Conservation (phyloP, 108 stramenopile genomes). For the Poteriospumella lacustris region DNA sequence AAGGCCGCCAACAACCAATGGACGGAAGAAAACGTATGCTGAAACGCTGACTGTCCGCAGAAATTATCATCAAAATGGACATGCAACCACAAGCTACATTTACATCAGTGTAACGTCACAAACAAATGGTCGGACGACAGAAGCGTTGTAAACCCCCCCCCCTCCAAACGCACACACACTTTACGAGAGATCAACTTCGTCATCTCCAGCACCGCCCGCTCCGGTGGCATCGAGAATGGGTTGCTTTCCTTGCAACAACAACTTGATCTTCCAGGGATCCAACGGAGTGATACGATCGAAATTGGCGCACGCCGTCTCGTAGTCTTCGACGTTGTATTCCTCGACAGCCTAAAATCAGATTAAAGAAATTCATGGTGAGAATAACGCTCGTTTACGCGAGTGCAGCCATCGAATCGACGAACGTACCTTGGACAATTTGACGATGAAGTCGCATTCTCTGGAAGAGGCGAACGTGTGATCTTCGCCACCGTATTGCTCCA, state of each 20-base stretch:
- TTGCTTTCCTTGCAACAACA: slow-evolving; percentile 75
- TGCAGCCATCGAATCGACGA: not conserved
- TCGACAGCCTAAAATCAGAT: slow-evolving; percentile 28
- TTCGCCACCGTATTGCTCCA: slow-evolving; percentile 60
- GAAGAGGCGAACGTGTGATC: slow-evolving; percentile 86
- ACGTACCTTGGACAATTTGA: slow-evolving; percentile 60
- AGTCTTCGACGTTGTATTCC: slow-evolving; percentile 13
- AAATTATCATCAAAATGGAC: too few relatives aligned
- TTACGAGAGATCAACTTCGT: slow-evolving; percentile 78
- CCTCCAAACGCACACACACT: too few relatives aligned
- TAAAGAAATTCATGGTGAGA: not conserved
- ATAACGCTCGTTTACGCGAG: not conserved
- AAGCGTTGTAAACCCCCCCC: too few relatives aligned
- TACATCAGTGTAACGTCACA: too few relatives aligned
- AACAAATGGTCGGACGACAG: too few relatives aligned
- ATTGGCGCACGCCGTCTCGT: slow-evolving; percentile 12
- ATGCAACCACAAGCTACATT: too few relatives aligned
- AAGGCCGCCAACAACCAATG: too few relatives aligned
- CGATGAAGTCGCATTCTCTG: slow-evolving; percentile 82
- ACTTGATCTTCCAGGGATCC: slow-evolving; percentile 90
- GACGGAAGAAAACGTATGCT: too few relatives aligned
- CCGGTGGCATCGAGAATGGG: slow-evolving; percentile 62
- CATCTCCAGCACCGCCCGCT: too few relatives aligned
- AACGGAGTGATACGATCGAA: slow-evolving; percentile 50
- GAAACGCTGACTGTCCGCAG: too few relatives aligned